Evolutionary conservation across 805 yeast genomes (phyloP), one percentile per base, ranked within the genome.

Genomic region (Cyberlindnera veronae): DNA sequence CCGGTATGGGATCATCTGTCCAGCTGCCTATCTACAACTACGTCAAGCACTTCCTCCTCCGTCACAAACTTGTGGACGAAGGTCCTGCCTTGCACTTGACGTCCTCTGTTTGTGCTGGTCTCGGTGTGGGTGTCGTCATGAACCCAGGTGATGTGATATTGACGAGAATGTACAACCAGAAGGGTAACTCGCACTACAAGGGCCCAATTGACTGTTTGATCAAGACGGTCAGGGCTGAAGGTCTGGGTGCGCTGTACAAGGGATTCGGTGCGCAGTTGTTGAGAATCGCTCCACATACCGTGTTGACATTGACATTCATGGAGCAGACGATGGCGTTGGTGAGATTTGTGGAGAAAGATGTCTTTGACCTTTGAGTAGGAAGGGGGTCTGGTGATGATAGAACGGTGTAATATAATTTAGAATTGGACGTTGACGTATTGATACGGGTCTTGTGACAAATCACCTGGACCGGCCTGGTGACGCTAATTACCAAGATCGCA

Each of bases 91-190:
- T 85, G 45, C 96, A 89, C 61, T 71, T 91, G 46, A 56, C 74
- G 10, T 77, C 96, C 1, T 77, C 89, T 31, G 78, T 90, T 1
- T 66, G 74, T 48, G 81, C 96, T 7, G 99, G 99, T 32, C 60
- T 89, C 29, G 96, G 96, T 53, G 98, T 93, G 23, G 90, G 95
- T 37, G 70, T 90, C 16, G 95, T 87, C 23, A 91, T 93, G 97
- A 93, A 90, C 61, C 98, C 99, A 13, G 89, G 96, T 78, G 99
- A 93, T 63, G 98, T 93, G 32, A 75, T 93, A 38, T 70, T 93
- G 65, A 93, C 99, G 1, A 78, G 99, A 68, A 83, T 93, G 61
- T 93, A 91, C 66, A 93, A 93, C 64, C 98, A 93, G 62, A 85
- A 82, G 63, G 96, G 95, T 35, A 74, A 85, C 15, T 41, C 45